These are phyloP conservation scores for Leucosporidium creatinivorum DNA, from an alignment of 768 basidiomycete species.

Conservation along the genomic window DNA sequence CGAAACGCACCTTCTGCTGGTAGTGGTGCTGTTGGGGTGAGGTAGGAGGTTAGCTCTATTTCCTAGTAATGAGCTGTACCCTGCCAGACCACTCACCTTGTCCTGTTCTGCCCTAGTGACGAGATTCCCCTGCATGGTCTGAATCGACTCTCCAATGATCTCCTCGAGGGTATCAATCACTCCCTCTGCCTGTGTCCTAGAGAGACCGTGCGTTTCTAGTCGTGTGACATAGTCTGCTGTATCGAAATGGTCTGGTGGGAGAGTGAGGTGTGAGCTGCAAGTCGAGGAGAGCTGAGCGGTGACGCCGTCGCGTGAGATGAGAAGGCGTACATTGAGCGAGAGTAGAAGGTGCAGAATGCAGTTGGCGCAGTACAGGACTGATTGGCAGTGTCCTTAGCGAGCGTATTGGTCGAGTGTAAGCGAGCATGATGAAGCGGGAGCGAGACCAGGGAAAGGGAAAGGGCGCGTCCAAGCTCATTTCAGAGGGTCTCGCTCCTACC, in stretches of 20 bases:
- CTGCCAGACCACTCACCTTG: constrained; percentile 53
- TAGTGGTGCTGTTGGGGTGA: constrained; percentile 61
- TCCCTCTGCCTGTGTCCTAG: constrained; percentile 52
- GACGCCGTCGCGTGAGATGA: not conserved
- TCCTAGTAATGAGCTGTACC: not conserved
- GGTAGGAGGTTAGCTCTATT: not conserved
- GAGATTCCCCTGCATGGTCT: constrained; percentile 92
- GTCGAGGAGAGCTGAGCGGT: not conserved
- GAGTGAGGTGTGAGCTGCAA: not conserved
- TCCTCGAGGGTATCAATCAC: constrained; percentile 96
- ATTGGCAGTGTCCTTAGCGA: too few relatives aligned
- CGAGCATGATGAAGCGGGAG: too few relatives aligned
- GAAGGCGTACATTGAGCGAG: constrained; percentile 17
- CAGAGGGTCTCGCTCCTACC: too few relatives aligned
- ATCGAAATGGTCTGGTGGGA: constrained; percentile 61
- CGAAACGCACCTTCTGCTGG: constrained; percentile 59
- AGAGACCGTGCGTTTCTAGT: constrained; percentile 74
- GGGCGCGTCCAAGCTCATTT: too few relatives aligned
- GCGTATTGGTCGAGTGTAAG: too few relatives aligned
- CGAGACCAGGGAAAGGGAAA: too few relatives aligned
- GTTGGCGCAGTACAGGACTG: not conserved
- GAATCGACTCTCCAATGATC: constrained; percentile 92
- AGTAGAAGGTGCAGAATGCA: not conserved
- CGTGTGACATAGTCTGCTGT: constrained; percentile 91
- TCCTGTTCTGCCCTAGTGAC: constrained; percentile 94